phyloP scores from a whole-genome alignment of 306 rosid species.

The Calophaca sinica region DNA sequence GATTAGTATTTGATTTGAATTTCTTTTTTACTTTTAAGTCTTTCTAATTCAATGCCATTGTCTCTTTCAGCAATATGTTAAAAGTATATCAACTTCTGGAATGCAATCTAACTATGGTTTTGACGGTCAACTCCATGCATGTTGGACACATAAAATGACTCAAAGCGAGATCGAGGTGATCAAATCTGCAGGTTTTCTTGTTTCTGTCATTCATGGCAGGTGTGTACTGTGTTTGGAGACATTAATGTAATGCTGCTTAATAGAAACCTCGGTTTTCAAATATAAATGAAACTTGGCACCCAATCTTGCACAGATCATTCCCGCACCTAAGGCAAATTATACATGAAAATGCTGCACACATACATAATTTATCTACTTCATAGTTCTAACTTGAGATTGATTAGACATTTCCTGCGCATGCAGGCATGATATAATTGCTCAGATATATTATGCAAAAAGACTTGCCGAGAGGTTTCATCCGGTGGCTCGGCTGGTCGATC shows the following conservation, averaged over 20 bases:
- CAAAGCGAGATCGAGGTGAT: constrained; percentile 70
- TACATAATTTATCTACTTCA: neutral
- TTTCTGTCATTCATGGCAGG: constrained; percentile 96
- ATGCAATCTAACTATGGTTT: constrained; percentile 91
- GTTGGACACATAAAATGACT: constrained; percentile 90
- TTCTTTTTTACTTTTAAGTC: constrained; percentile 4
- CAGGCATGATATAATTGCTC: constrained; percentile 95
- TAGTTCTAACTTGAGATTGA: constrained; percentile 42
- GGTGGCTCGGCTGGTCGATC: constrained; percentile 90
- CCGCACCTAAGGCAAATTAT: constrained; percentile 19
- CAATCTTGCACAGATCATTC: constrained; percentile 18
- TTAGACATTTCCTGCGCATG: constrained; percentile 25
- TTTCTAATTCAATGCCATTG: constrained; percentile 30
- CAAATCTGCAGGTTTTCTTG: constrained; percentile 78
- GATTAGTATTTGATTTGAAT: constrained; percentile 2
- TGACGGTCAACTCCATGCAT: constrained; percentile 86
- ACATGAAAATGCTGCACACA: constrained; percentile 35
- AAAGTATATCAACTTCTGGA: constrained; percentile 77
- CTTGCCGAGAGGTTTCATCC: constrained; percentile 86
- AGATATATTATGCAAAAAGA: constrained; percentile 73
- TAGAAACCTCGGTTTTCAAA: constrained; percentile 13
- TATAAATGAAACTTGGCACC: constrained; percentile 13
- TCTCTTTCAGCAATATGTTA: constrained; percentile 86
- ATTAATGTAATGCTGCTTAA: constrained; percentile 21
- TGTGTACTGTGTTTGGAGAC: constrained; percentile 41